phyloP scores from a whole-genome alignment of 768 basidiomycete species.

The Termitomyces sp. region DNA sequence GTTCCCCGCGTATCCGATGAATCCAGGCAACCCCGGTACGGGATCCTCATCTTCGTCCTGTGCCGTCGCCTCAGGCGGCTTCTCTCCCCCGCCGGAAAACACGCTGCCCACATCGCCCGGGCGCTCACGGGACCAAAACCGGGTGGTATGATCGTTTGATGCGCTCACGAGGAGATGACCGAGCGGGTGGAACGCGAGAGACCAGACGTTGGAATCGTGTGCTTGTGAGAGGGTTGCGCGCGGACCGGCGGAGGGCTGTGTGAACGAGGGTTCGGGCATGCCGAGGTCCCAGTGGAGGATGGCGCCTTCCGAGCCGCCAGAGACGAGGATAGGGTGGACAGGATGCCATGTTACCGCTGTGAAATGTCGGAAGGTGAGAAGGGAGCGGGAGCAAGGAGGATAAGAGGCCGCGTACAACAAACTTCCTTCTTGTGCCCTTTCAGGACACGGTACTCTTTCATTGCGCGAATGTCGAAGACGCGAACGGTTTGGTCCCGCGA shows the following conservation, averaged over 20 bases:
- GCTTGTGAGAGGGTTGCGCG: conserved; percentile 90
- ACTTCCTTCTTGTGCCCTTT: conserved; percentile 99
- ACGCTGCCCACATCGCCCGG: conserved; percentile 79
- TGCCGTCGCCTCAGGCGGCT: conserved; percentile 67
- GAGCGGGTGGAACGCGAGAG: conserved; percentile 90
- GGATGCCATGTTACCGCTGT: conserved; percentile 95
- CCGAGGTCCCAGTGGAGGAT: conserved; percentile 93
- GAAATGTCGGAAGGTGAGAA: background rate
- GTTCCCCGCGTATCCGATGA: conserved; percentile 24
- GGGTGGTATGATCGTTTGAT: conserved; percentile 97
- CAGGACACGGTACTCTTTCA: conserved; percentile 90
- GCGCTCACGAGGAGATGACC: conserved; percentile 92
- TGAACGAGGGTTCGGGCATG: conserved; percentile 46
- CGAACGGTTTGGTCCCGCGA: conserved; percentile 93
- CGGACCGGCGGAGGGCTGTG: conserved; percentile 46
- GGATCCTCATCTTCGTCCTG: conserved; percentile 75
- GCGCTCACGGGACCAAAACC: conserved; percentile 96
- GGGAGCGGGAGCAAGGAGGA: background rate
- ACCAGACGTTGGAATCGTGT: conserved; percentile 98
- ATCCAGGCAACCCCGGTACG: conserved; percentile 67
- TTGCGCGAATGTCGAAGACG: conserved; percentile 96
- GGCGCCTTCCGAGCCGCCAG: conserved; percentile 91
- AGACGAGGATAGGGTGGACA: conserved; percentile 84
- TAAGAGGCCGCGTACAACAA: conserved; percentile 61
- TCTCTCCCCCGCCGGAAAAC: conserved; percentile 79